These are phyloP conservation scores for Kluyveromyces aestuarii DNA, from an alignment of 805 yeast genomes.

Conservation along the genomic window DNA sequence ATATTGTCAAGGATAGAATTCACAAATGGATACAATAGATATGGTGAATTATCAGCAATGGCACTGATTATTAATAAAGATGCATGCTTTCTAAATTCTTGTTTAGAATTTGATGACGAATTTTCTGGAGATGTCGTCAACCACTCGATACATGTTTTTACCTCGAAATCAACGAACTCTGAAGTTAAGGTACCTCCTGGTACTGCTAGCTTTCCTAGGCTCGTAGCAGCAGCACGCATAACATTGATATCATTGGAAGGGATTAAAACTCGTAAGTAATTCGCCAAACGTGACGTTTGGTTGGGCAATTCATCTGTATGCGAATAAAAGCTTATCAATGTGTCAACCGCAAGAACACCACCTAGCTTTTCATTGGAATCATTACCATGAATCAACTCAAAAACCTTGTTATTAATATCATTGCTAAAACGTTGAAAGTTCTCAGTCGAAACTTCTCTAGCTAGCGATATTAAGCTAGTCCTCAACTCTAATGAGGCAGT, in stretches of 20 bases:
- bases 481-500: slow-evolving; percentile 64
- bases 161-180: slow-evolving; percentile 88
- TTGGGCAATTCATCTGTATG: slow-evolving; percentile 79
- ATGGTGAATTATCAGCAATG: slow-evolving; percentile 80
- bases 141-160: slow-evolving; percentile 85
- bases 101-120: slow-evolving; percentile 47
- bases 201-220: slow-evolving; percentile 80
- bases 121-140: slow-evolving; percentile 46
- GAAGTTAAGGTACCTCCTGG: slow-evolving; percentile 87
- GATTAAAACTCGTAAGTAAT: slow-evolving; percentile 69
- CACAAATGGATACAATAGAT: slow-evolving; percentile 68
- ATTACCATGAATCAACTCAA: slow-evolving; percentile 70
- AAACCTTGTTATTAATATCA: slow-evolving; percentile 78
- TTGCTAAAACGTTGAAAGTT: slow-evolving; percentile 74
- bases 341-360: slow-evolving; percentile 84
- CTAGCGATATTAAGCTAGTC: slow-evolving; percentile 57
- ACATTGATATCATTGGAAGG: slow-evolving; percentile 77
- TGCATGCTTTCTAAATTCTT: slow-evolving; percentile 81
- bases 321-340: slow-evolving; percentile 75
- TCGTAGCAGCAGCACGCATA: slow-evolving; percentile 78
- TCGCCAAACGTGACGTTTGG: slow-evolving; percentile 85
- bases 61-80: slow-evolving; percentile 78
- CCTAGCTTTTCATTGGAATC: slow-evolving; percentile 72
- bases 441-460: slow-evolving; percentile 75
- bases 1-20: slow-evolving; percentile 71